Conservation (phyloP, 1,139 yeast species). For the Scheffersomyces parashehatae region DNA sequence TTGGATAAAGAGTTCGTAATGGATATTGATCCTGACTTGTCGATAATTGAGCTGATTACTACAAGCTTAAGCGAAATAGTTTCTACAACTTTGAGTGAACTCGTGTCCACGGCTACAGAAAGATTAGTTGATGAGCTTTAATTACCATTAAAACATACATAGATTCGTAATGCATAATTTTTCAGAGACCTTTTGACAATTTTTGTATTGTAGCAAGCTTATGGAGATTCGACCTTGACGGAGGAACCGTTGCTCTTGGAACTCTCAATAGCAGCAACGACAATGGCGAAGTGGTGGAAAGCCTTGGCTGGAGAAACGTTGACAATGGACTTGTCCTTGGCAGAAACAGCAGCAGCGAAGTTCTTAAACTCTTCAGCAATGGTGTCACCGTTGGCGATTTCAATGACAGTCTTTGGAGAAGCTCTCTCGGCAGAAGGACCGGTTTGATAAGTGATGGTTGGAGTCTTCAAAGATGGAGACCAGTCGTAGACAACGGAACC, state of each 20-base stretch:
- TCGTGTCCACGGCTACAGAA: constrained; percentile 5
- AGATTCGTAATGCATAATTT: background rate
- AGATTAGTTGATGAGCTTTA: constrained; percentile 12
- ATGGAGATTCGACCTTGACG: constrained; percentile 46
- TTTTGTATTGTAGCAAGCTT: background rate
- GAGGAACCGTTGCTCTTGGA: constrained; percentile 59
- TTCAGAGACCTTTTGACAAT: background rate
- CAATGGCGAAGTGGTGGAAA: constrained; percentile 88
- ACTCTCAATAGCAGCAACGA: constrained; percentile 81
- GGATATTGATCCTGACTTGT: constrained; percentile 6
- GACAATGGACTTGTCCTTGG: constrained; percentile 61
- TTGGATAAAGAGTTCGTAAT: constrained; percentile 12
- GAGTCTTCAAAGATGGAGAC: constrained; percentile 49
- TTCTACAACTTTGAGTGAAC: constrained; percentile 2
- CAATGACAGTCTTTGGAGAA: constrained; percentile 48
- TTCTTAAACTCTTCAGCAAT: constrained; percentile 66
- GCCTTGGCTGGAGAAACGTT: constrained; percentile 69
- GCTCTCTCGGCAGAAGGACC: constrained; percentile 46
- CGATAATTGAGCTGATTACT: background rate
- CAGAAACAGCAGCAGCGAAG: constrained; percentile 66
- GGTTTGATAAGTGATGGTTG: constrained; percentile 50
- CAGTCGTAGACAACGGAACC: constrained; percentile 73
- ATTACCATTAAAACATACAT: background rate
- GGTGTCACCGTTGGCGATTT: constrained; percentile 56
- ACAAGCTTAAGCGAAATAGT: background rate